Conservation (phyloP, 148 eudicot species). For the Heliosperma pusillum region DNA sequence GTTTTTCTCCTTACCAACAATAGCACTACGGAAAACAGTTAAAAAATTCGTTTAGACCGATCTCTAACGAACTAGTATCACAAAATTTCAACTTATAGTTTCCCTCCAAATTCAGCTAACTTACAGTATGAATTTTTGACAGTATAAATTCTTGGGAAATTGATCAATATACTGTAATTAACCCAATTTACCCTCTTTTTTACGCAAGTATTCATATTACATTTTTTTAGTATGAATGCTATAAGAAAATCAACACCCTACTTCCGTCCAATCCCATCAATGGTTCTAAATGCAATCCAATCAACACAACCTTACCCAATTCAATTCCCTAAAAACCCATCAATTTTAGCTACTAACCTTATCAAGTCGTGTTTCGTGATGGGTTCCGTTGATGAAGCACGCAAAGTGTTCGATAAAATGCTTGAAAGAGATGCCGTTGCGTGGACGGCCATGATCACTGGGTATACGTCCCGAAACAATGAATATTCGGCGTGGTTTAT, state of each 20-base stretch:
- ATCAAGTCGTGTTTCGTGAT: constrained; percentile 59
- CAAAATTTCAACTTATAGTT: no score
- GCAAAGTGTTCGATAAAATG: constrained; percentile 86
- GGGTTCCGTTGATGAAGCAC: constrained; percentile 58
- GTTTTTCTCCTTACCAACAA: no score
- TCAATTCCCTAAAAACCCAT: constrained; percentile 39
- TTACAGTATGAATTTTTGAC: no score
- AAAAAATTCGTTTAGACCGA: no score
- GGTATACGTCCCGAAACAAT: constrained; percentile 54
- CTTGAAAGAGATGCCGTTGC: constrained; percentile 79
- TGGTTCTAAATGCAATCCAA: constrained; percentile 40
- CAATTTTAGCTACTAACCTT: constrained; percentile 63
- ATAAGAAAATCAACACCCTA: constrained; percentile 30
- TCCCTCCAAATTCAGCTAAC: no score
- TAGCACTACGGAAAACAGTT: no score
- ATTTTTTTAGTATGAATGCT: constrained; percentile 32
- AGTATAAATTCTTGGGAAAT: no score
- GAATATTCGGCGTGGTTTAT: constrained; percentile 45
- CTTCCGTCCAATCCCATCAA: constrained; percentile 44
- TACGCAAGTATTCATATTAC: no score
- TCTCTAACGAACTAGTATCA: no score
- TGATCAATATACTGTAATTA: no score
- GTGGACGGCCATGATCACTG: constrained; percentile 89
- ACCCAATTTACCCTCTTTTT: no score
- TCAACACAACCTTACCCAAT: constrained; percentile 39